phyloP scores from a whole-genome alignment of 2,329 filamentous ascomycete species.

The Huntiella abstrusa region DNA sequence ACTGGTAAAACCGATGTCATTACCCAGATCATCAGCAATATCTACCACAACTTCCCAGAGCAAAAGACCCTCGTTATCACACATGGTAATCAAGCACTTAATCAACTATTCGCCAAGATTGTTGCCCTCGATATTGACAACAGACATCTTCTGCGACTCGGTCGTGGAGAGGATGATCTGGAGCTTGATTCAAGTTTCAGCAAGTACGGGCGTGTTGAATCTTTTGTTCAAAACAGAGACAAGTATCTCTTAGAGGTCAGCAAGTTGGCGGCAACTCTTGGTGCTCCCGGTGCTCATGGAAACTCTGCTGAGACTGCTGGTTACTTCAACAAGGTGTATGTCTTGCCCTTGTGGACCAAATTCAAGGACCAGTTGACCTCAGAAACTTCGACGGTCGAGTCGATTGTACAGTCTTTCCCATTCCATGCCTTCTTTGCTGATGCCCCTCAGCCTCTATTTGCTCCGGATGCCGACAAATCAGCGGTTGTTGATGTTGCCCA shows the following conservation, averaged over 20 bases:
- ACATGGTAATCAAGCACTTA: slow-evolving; percentile 93
- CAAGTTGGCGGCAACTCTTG: slow-evolving; percentile 66
- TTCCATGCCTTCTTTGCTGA: slow-evolving; percentile 78
- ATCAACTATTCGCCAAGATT: slow-evolving; percentile 96
- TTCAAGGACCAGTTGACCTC: slow-evolving; percentile 45
- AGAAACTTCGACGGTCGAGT: slow-evolving; percentile 34
- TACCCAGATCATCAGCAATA: slow-evolving; percentile 95
- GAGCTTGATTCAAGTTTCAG: slow-evolving; percentile 74
- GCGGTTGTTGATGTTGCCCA: slow-evolving; percentile 55
- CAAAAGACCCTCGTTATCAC: slow-evolving; percentile 85
- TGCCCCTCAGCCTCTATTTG: slow-evolving; percentile 72
- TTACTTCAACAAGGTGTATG: slow-evolving; percentile 87
- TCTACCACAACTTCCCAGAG: slow-evolving; percentile 92
- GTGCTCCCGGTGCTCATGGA: slow-evolving; percentile 81
- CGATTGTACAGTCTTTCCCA: slow-evolving; percentile 60
- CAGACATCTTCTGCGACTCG: slow-evolving; percentile 75
- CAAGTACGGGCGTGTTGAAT: slow-evolving; percentile 88
- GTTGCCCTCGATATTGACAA: slow-evolving; percentile 91
- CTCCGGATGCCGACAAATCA: slow-evolving; percentile 43
- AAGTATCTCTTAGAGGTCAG: slow-evolving; percentile 66
- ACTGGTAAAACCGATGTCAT: slow-evolving; percentile 99
- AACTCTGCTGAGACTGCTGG: slow-evolving; percentile 92
- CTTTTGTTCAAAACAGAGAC: slow-evolving; percentile 75
- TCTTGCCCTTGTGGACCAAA: slow-evolving; percentile 72
- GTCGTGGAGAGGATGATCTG: slow-evolving; percentile 88